Percentiles rank a stretch among this genome's conserved stretches.
phyloP scores from a whole-genome alignment of 345 rosid species.

The Linum lewisii region DNA sequence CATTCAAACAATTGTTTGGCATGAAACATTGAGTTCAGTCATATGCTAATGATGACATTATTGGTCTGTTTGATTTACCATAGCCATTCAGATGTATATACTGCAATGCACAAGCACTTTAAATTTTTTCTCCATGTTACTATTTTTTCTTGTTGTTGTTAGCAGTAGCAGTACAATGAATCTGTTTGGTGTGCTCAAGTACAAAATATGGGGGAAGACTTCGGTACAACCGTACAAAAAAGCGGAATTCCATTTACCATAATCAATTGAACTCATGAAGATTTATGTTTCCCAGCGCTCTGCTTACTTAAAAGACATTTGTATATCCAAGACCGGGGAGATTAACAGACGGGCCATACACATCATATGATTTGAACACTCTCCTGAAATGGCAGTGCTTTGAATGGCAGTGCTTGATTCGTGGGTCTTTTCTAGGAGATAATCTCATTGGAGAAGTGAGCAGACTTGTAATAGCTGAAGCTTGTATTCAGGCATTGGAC shows the following conservation, averaged over 20 bases:
- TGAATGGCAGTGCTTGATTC: neutral
- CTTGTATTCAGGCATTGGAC: constrained; percentile 88
- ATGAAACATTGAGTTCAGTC: no score
- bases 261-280: constrained; percentile 42
- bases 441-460: constrained; percentile 87
- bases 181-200: constrained; percentile 92
- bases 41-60: no score
- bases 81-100: no score
- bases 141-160: constrained; percentile 5
- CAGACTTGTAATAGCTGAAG: constrained; percentile 91
- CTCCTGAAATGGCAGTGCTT: constrained; percentile 85
- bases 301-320: neutral
- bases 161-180: constrained; percentile 89
- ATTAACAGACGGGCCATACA: constrained; percentile 97
- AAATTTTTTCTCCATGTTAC: neutral
- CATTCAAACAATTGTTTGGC: no score
- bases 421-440: constrained; percentile 42
- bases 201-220: constrained; percentile 97
- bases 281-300: neutral
- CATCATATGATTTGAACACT: constrained; percentile 91
- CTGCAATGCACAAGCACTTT: neutral
- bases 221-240: constrained; percentile 41
- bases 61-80: no score
- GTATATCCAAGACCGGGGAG: constrained; percentile 59
- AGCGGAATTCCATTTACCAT: constrained; percentile 90